A percentile compares a stretch with the other conserved stretches of the same genome.
phyloP scores from a whole-genome alignment of 768 basidiomycete genomes.

The Leccinum broughii region DNA sequence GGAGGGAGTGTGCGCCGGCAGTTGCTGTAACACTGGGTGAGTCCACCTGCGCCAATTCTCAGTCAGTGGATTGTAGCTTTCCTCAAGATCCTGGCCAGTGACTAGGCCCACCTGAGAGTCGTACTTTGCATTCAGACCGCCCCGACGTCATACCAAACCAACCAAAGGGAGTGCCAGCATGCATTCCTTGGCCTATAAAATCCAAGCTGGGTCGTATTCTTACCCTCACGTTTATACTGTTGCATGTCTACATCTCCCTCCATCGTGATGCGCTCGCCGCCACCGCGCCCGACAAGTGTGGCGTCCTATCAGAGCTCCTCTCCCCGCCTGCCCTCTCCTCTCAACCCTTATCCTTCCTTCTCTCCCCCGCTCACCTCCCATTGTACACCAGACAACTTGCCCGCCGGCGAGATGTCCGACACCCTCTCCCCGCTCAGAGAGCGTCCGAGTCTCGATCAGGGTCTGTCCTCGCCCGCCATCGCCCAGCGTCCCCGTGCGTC shows the following conservation, averaged over 20 bases:
- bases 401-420: conserved; percentile 14
- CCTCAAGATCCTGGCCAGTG: not conserved
- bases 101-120: not conserved
- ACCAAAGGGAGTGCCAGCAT: not conserved
- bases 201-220: conserved; percentile 3
- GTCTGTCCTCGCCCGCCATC: conserved; percentile 5
- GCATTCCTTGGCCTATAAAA: conserved; percentile 18
- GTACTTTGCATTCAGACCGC: conserved; percentile 6
- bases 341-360: conserved; percentile 23
- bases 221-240: not conserved
- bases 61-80: not conserved
- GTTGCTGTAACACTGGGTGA: not conserved
- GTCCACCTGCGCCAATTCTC: not conserved
- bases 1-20: not conserved
- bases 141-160: conserved; percentile 15
- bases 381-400: conserved; percentile 9
- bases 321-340: conserved; percentile 25
- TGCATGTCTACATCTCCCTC: conserved; percentile 5
- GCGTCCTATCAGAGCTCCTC: conserved; percentile 15
- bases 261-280: not conserved
- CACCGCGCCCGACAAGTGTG: conserved; percentile 12
- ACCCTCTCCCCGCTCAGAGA: conserved; percentile 23
- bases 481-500: conserved; percentile 3
- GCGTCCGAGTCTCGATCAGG: conserved; percentile 4
- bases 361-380: not conserved